Evolutionary conservation across 495 filamentous ascomycete species (phyloP), one percentile per base, ranked within the genome.

Genomic region (Daldinia vernicosa): DNA sequence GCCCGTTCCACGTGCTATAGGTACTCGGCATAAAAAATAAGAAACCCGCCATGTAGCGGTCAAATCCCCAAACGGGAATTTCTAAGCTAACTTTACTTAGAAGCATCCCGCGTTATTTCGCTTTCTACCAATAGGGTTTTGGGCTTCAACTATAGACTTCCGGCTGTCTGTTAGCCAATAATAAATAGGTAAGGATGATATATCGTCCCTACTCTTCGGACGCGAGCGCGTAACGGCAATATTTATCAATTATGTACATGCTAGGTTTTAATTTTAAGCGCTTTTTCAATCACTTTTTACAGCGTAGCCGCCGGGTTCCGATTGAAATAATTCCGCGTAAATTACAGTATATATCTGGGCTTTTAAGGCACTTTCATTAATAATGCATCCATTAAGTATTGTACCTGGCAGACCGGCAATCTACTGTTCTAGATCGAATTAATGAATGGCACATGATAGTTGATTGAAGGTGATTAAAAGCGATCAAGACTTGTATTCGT

Each of bases 321-420:
- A 56, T 68, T 51, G 22, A 58, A 55, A 39, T 37, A 65, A 50
- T 68, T 64, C 65, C 60, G 55, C 24, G 39, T 45, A 65, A 60
- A 68, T 57, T 64, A 47, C 56, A 28, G 26, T 57, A 32, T 14
- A 37, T 24, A 17, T 33, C 40, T 14, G 4, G 1, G 26, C 1
- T 62, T 37, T 45, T 15, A 17, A 60, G 50, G 22, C n/a, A 28
- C 14, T 45, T 24, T 19, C 30, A 63, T 26, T 22, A 24, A 45
- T 7, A 64, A 65, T 54, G 19, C 17, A 63, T 56, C 60, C 26
- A n/a, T n/a, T n/a, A n/a, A n/a, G n/a, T n/a, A n/a, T n/a, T n/a
- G 54, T 67, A 55, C 63, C 64, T 67, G 69, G 47, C 60, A 67
- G 69, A 37, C 35, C 50, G 56, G 56, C 65, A 72, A 72, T 69